Base-by-base conservation (phyloP, 306 rosid genomes). In the Cucumis melo region DNA sequence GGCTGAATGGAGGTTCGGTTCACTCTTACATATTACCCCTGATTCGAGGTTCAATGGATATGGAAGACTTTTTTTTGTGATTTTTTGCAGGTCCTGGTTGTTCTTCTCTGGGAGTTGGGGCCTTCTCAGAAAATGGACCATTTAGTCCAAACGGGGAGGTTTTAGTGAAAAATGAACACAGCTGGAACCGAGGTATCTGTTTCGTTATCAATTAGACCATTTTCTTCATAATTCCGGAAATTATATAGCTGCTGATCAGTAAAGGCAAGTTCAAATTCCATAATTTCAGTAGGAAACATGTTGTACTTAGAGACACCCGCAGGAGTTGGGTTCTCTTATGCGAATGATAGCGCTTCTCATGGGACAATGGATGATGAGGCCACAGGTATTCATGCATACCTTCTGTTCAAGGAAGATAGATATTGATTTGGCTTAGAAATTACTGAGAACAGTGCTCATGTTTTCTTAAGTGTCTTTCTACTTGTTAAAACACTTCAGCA, bases 61-160 rank as follows among this genome's bases (percentile, higher is more conserved):
- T 24, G 4, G 16, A 27, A 24, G 38, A 12, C 21, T 42, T n/a
- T 23, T n/a, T 51, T 1, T 50, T 50, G 17, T 32, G 48, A 51
- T 65, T 66, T 32, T 17, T 23, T 46, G 59, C 82, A 86, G 90
- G 90, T 20, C 90, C 86, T 78, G 90, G 90, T 39, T 87, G 90
- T 80, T 87, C 90, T 80, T 87, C 90, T 8, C 75, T 87, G 39
- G 90, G 90, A 51, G 90, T 84, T 44, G 90, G 90, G 44, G 87
- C 90, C 24, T 36, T 84, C 77, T 84, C 87, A 39, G 90, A 87
- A 55, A 87, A 84, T 78, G 87, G 90, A 7, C 90, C 90, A 10
- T 87, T 87, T 72, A 84, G 90, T 86, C 87, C 87, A 15, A 80
- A 81, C 67, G 87, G 87, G 51, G 81, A 82, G 20, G 75, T 76